These are phyloP conservation scores for Chalara sp. DNA, from an alignment of 2,329 filamentous ascomycete genomes.

Conservation along the genomic window DNA sequence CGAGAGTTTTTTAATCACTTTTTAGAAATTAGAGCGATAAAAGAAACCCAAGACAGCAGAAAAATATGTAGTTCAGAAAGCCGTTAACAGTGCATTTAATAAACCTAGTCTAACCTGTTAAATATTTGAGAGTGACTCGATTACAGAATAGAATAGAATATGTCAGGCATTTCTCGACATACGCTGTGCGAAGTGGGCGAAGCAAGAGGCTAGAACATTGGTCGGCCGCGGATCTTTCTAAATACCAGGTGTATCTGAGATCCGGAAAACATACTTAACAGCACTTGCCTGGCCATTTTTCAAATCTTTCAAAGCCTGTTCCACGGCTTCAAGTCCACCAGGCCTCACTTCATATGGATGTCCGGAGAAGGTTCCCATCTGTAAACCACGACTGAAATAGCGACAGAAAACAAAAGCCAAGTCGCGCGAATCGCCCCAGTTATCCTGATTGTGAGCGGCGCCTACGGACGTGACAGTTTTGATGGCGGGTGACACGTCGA, in stretches of 20 bases:
- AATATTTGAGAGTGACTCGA: too few species aligned
- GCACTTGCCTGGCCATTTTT: slow-evolving; percentile 54
- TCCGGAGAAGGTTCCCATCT: slow-evolving; percentile 39
- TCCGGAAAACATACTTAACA: slow-evolving; percentile 54
- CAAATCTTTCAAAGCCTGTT: slow-evolving; percentile 46
- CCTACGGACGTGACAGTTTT: not conserved
- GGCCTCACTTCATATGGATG: slow-evolving; percentile 46
- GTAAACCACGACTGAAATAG: slow-evolving; percentile 29
- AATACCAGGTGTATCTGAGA: slow-evolving; percentile 16
- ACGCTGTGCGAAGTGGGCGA: too few species aligned
- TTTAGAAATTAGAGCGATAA: too few species aligned
- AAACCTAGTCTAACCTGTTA: too few species aligned
- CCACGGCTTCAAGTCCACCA: slow-evolving; percentile 40
- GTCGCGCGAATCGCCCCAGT: not conserved
- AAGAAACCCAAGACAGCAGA: too few species aligned
- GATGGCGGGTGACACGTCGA: not conserved
- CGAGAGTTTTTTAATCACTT: too few species aligned
- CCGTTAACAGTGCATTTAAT: too few species aligned
- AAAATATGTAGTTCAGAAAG: too few species aligned
- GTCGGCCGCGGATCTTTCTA: too few species aligned
- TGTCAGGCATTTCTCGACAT: too few species aligned
- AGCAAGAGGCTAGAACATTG: too few species aligned
- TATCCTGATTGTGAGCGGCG: not conserved
- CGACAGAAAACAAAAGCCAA: slow-evolving; percentile 11
- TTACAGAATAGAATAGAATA: too few species aligned